Conservation (phyloP, 306 rosid species). For the Arachis stenosperma region DNA sequence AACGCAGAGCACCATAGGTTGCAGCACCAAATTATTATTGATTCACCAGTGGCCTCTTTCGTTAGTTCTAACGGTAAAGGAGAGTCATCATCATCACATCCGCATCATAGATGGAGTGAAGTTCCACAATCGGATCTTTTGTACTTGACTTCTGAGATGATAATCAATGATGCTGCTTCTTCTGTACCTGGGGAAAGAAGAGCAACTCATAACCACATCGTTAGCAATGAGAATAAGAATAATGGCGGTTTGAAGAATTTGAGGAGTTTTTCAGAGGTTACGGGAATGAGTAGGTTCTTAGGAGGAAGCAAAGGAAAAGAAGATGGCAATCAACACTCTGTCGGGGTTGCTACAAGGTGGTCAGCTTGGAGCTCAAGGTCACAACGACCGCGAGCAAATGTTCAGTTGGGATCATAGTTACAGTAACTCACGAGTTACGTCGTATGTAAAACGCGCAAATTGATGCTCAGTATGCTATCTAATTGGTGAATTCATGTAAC, state of each 20-base stretch:
- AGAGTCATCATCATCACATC: not conserved
- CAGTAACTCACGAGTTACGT: too few species aligned
- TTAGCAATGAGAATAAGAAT: slow-evolving; percentile 12
- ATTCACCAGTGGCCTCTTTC: slow-evolving; percentile 38
- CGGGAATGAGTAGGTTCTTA: slow-evolving; percentile 50
- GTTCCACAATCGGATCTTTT: slow-evolving; percentile 52
- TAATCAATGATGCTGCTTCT: slow-evolving; percentile 36
- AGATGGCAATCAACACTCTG: slow-evolving; percentile 36
- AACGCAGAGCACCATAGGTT: slow-evolving; percentile 38
- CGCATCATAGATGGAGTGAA: slow-evolving; percentile 66
- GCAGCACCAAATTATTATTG: slow-evolving; percentile 58
- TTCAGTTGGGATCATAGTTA: slow-evolving; percentile 14
- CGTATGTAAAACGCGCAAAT: too few species aligned
- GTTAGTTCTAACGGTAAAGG: not conserved
- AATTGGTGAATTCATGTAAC: too few species aligned
- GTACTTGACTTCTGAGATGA: slow-evolving; percentile 61
- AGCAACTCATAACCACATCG: not conserved
- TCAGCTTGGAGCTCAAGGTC: slow-evolving; percentile 52
- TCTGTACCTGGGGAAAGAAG: not conserved
- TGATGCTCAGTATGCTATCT: too few species aligned
- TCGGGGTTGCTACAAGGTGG: slow-evolving; percentile 54
- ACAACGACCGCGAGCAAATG: not conserved
- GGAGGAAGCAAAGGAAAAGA: not conserved
- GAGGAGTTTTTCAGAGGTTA: slow-evolving; percentile 65
- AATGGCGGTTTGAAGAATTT: slow-evolving; percentile 37